A percentile compares a stretch with the other conserved stretches of the same genome.
These are phyloP conservation scores for Rhodotorula sp. DNA, from an alignment of 1,284 basidiomycete genomes.

Conservation along the genomic window DNA sequence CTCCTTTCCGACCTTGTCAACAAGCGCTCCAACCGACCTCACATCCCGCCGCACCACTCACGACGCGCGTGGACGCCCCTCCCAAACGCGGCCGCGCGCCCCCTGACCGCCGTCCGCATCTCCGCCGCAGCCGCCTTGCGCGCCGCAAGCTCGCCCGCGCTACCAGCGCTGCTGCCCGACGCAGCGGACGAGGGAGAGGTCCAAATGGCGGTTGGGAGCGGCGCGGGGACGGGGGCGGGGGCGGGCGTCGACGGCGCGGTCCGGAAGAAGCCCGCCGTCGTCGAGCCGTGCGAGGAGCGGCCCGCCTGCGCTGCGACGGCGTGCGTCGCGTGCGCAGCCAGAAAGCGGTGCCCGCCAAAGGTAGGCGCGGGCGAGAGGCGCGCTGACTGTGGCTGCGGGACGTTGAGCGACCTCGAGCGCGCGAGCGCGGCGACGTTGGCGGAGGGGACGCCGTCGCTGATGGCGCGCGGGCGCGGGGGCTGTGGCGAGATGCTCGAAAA, in stretches of 20 bases:
- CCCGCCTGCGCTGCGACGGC: not conserved
- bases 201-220: too few species aligned
- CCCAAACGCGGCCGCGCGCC: not conserved
- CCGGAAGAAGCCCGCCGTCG: not conserved
- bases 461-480: not conserved
- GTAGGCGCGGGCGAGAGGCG: too few species aligned
- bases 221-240: not conserved
- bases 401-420: not conserved
- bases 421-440: too few species aligned
- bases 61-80: not conserved
- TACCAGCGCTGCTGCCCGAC: not conserved
- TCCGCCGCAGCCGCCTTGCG: not conserved
- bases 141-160: constrained; percentile 2
- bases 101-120: not conserved
- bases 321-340: too few species aligned
- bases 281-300: not conserved
- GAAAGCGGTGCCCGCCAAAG: too few species aligned
- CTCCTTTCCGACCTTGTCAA: too few species aligned
- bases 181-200: not conserved
- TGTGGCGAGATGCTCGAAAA: not conserved
- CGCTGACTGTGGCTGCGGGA: too few species aligned
- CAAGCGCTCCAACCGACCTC: not conserved
- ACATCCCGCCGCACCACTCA: not conserved
- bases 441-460: not conserved
- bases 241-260: not conserved